Percentiles rank a stretch among this genome's conserved stretches.
Conservation (phyloP, 2,329 filamentous ascomycete species). For the Calonectria multiphialidica region DNA sequence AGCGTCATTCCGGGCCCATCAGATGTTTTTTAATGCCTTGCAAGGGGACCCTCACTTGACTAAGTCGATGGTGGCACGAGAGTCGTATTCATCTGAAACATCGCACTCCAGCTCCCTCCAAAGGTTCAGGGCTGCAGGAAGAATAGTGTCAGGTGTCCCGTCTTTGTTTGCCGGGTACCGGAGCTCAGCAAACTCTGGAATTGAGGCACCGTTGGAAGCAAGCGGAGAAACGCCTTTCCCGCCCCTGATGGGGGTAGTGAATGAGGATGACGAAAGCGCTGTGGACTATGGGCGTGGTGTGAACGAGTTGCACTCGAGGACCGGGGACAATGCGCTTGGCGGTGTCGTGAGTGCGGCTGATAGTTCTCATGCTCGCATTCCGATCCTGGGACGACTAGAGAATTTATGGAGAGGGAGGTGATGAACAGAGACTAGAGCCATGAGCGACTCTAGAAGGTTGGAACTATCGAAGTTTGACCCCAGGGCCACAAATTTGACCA, state of each 20-base stretch:
- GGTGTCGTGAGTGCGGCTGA: not conserved
- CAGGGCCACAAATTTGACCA: too few relatives aligned
- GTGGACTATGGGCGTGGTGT: not conserved
- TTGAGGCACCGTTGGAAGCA: not conserved
- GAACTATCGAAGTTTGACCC: too few relatives aligned
- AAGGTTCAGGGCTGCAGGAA: not conserved
- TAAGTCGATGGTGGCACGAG: not conserved
- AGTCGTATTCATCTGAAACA: not conserved
- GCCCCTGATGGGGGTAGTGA: not conserved
- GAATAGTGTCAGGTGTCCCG: not conserved
- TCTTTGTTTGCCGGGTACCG: not conserved
- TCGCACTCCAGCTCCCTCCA: constrained; percentile 10
- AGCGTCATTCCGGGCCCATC: not conserved
- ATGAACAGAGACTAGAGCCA: not conserved
- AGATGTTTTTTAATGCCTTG: not conserved
- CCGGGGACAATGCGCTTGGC: not conserved
- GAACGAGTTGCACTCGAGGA: not conserved
- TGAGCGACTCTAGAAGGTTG: too few relatives aligned
- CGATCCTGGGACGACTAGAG: not conserved
- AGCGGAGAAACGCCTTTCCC: too few relatives aligned
- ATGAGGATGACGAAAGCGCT: not conserved
- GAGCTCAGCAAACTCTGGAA: not conserved
- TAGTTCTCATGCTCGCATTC: not conserved
- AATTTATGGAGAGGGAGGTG: not conserved
- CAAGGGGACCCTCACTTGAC: not conserved